Percentiles rank a stretch among this genome's conserved stretches.
Evolutionary conservation across 352 stramenopile genomes (phyloP).

Genomic region (Phytopythium aichiense): DNA sequence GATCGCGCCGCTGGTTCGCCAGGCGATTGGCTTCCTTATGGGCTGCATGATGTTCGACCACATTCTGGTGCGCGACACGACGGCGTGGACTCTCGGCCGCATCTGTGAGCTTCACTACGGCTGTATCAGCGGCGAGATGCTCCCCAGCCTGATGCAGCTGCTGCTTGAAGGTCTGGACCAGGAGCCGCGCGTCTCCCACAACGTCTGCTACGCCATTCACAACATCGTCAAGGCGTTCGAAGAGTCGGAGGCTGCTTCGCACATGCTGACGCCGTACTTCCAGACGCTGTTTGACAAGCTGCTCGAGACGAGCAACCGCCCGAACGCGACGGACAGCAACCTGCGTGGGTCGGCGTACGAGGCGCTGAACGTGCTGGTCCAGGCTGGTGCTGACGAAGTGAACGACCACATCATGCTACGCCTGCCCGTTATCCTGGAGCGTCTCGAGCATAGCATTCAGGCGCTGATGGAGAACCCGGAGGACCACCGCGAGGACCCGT

Average conservation of each 20-base stretch:
- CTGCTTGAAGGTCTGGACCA: slow-evolving; percentile 82
- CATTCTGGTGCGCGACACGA: slow-evolving; percentile 94
- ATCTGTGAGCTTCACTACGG: slow-evolving; percentile 95
- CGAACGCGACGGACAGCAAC: slow-evolving; percentile 89
- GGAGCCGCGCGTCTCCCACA: slow-evolving; percentile 90
- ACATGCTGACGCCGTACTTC: slow-evolving; percentile 92
- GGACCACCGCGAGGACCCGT: slow-evolving; percentile 71
- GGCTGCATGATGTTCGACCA: slow-evolving; percentile 88
- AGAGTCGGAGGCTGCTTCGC: slow-evolving; percentile 59
- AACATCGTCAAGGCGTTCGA: slow-evolving; percentile 94
- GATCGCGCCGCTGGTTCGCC: slow-evolving; percentile 90
- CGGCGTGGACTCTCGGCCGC: slow-evolving; percentile 94
- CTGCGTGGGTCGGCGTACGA: slow-evolving; percentile 91
- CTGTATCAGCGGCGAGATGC: slow-evolving; percentile 88
- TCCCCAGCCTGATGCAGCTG: slow-evolving; percentile 87
- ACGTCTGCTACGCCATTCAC: slow-evolving; percentile 96
- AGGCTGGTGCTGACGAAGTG: slow-evolving; percentile 72
- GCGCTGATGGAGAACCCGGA: slow-evolving; percentile 60
- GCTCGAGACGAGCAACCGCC: slow-evolving; percentile 86
- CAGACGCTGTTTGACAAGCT: slow-evolving; percentile 91
- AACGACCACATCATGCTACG: slow-evolving; percentile 76
- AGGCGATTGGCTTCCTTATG: slow-evolving; percentile 93
- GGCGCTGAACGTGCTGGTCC: slow-evolving; percentile 92
- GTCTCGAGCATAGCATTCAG: slow-evolving; percentile 70
- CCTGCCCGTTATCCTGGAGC: slow-evolving; percentile 78